phyloP scores from a whole-genome alignment of 169 alveolate species.

The Eimeria zaria region DNA sequence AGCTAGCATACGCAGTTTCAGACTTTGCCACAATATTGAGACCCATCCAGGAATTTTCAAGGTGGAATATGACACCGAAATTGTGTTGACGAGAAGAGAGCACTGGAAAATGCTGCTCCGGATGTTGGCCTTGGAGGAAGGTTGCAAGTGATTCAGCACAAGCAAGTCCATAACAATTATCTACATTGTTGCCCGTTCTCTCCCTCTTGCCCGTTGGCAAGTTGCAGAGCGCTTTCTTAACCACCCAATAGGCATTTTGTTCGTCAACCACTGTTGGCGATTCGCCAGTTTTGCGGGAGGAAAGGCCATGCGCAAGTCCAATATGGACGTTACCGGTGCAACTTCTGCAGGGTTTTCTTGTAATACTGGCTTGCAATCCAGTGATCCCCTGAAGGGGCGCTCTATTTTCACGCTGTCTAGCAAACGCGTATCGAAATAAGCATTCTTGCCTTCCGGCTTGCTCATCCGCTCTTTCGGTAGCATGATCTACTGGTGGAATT shows the following conservation, averaged over 20 bases:
- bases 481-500: not conserved
- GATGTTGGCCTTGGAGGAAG: conserved; percentile 22
- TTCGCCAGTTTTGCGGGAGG: not conserved
- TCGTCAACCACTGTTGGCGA: conserved; percentile 33
- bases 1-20: conserved; percentile 17
- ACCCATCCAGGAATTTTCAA: conserved; percentile 49
- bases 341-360: not conserved
- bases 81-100: conserved; percentile 71
- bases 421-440: not conserved
- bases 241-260: conserved; percentile 49
- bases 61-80: conserved; percentile 50
- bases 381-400: not conserved
- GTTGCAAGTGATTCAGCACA: conserved; percentile 18
- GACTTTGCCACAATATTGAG: conserved; percentile 53
- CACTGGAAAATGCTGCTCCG: not conserved
- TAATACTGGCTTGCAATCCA: not conserved
- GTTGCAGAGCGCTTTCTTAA: not conserved
- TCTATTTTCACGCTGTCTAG: not conserved
- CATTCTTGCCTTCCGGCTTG: not conserved
- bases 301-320: not conserved
- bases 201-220: not conserved
- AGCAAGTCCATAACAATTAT: not conserved
- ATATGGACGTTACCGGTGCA: not conserved
- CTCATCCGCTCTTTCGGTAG: not conserved
- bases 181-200: not conserved